Conservation (phyloP, 108 stramenopile genomes). For the Cyclotella distinguenda region DNA sequence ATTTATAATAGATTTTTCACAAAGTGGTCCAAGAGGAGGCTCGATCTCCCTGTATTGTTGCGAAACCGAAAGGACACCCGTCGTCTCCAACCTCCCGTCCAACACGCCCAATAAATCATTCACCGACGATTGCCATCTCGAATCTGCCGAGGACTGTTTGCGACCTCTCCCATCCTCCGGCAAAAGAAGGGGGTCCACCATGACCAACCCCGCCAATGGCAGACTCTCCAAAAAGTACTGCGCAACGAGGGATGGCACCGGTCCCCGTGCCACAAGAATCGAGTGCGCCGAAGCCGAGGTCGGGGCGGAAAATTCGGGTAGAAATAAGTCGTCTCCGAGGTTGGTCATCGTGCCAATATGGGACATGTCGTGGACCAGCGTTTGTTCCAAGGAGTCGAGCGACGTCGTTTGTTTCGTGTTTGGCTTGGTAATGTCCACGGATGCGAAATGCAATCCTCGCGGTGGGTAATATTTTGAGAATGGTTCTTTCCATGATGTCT, state of each 20-base stretch:
- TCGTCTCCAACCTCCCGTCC: background rate
- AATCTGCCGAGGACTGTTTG: background rate
- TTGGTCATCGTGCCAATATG: background rate
- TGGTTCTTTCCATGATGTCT: conserved; percentile 24
- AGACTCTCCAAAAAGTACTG: conserved; percentile 51
- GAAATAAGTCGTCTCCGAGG: background rate
- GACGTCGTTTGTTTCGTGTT: background rate
- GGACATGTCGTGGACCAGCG: conserved; percentile 14
- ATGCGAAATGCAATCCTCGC: conserved; percentile 24
- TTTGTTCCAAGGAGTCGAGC: conserved; percentile 13
- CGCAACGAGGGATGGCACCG: conserved; percentile 40
- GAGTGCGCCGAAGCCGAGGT: conserved; percentile 29
- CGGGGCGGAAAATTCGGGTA: background rate
- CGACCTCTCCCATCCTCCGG: conserved; percentile 30
- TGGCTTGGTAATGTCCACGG: conserved; percentile 12
- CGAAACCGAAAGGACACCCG: background rate
- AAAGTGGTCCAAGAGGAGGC: background rate
- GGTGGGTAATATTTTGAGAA: conserved; percentile 12
- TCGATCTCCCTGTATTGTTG: background rate
- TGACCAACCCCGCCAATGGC: conserved; percentile 45
- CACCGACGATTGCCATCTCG: conserved; percentile 27
- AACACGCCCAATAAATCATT: conserved; percentile 23
- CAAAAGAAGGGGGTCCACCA: conserved; percentile 43
- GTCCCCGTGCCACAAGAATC: conserved; percentile 36
- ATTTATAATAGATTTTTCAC: background rate